Evolutionary conservation across 1,284 basidiomycete species (phyloP).

Genomic region (Apiotrichum sp.): DNA sequence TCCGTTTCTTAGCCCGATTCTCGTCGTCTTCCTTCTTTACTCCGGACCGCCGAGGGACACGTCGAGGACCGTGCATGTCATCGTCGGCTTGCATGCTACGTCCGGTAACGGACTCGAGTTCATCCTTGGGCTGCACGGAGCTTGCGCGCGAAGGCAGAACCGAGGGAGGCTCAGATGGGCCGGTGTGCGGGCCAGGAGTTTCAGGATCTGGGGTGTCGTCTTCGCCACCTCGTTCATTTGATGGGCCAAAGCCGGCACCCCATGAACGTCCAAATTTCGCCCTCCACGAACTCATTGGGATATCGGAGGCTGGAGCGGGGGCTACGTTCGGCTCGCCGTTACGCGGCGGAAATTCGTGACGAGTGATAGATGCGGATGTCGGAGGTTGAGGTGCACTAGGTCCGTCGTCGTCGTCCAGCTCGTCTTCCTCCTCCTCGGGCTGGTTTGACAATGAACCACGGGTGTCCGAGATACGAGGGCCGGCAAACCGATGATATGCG

Average conservation of each 20-base stretch:
- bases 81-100: slow-evolving; percentile 9
- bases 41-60: slow-evolving; percentile 4
- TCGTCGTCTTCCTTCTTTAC: slow-evolving; percentile 9
- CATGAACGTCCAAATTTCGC: slow-evolving; percentile 19
- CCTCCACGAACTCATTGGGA: slow-evolving; percentile 16
- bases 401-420: slow-evolving; percentile 14
- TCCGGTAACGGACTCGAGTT: slow-evolving; percentile 10
- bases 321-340: not conserved
- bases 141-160: slow-evolving; percentile 7
- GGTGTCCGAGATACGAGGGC: slow-evolving; percentile 14
- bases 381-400: not conserved
- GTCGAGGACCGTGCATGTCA: slow-evolving; percentile 7
- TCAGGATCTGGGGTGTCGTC: slow-evolving; percentile 17
- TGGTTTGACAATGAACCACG: slow-evolving; percentile 11
- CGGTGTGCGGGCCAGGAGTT: not conserved
- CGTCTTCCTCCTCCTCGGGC: slow-evolving; percentile 16
- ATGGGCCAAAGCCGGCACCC: slow-evolving; percentile 29
- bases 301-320: not conserved
- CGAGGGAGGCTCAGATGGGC: slow-evolving; percentile 3
- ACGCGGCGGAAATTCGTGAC: not conserved
- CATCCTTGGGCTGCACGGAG: slow-evolving; percentile 14
- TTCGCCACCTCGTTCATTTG: slow-evolving; percentile 34
- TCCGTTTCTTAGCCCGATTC: slow-evolving; percentile 11
- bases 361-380: not conserved
- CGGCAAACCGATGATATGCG: slow-evolving; percentile 9